Conservation (phyloP, 1,284 basidiomycete genomes). For the Cystobasidium pallidum region DNA sequence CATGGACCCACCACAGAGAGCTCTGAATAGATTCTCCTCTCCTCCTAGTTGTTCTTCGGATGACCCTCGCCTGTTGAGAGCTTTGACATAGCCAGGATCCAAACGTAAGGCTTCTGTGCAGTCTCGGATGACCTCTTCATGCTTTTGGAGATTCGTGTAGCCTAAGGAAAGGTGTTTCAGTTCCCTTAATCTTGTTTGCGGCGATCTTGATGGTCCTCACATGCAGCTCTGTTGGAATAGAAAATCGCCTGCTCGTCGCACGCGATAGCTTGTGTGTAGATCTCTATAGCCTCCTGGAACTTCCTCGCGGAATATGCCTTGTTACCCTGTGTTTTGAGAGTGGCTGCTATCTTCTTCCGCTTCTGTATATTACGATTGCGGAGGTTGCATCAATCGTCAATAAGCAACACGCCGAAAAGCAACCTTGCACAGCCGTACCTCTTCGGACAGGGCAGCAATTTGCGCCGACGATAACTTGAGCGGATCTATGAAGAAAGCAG, state of each 20-base stretch:
- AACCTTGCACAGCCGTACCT: constrained; percentile 3
- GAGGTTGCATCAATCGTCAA: neutral
- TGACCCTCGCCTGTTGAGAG: constrained; percentile 86
- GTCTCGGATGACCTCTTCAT: constrained; percentile 84
- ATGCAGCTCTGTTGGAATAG: constrained; percentile 96
- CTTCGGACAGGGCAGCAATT: constrained; percentile 36
- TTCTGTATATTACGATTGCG: constrained; percentile 57
- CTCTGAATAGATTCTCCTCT: constrained; percentile 64
- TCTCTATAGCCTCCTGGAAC: constrained; percentile 74
- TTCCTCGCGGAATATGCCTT: constrained; percentile 79
- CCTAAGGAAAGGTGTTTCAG: constrained; percentile 60
- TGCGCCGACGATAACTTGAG: constrained; percentile 30
- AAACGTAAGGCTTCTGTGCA: constrained; percentile 86
- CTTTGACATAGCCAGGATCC: constrained; percentile 88
- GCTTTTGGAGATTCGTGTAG: constrained; percentile 85
- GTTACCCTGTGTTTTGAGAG: constrained; percentile 88
- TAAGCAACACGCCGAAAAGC: neutral
- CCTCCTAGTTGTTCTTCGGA: constrained; percentile 80
- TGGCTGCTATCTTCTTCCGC: constrained; percentile 72
- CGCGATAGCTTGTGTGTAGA: constrained; percentile 90
- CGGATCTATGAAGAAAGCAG: constrained; percentile 1
- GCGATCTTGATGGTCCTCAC: constrained; percentile 60
- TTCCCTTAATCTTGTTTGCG: neutral
- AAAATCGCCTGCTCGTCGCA: constrained; percentile 89
- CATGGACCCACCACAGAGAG: constrained; percentile 69